These are phyloP conservation scores for Backusella luteola DNA, from an alignment of 192 early-diverging fungal genomes.

Conservation along the genomic window DNA sequence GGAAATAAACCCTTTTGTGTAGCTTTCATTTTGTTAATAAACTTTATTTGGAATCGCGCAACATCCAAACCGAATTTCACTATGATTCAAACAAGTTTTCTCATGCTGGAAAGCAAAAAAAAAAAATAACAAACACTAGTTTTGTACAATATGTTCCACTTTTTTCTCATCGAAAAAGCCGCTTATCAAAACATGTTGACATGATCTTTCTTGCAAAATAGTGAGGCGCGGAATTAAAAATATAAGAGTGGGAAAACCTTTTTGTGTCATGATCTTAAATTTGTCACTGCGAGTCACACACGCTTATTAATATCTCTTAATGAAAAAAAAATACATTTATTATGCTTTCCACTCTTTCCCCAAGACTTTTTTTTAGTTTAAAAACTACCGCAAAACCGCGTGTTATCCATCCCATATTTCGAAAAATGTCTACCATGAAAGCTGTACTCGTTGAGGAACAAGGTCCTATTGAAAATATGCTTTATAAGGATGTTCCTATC, in stretches of 20 bases:
- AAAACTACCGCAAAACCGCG: not conserved
- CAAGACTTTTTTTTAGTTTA: not conserved
- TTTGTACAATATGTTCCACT: not conserved
- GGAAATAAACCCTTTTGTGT: not conserved
- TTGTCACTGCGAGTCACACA: not conserved
- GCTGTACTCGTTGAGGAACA: constrained; percentile 51
- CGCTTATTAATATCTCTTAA: not conserved
- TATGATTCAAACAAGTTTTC: not conserved
- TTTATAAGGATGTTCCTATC: constrained; percentile 43
- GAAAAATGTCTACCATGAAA: constrained; percentile 40
- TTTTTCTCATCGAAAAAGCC: not conserved
- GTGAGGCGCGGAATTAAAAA: not conserved
- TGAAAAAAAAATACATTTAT: not conserved
- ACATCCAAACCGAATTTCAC: not conserved
- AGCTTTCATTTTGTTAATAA: not conserved
- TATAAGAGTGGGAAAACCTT: not conserved
- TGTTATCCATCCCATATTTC: not conserved
- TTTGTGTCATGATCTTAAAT: not conserved
- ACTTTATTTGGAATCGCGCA: not conserved
- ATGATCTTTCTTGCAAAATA: not conserved
- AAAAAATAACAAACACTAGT: not conserved
- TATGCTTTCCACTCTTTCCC: constrained; percentile 2
- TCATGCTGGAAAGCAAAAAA: not conserved
- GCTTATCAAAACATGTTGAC: not conserved
- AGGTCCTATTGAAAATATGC: constrained; percentile 61